Percentiles rank a stretch among this genome's conserved stretches.
Evolutionary conservation across 2,329 filamentous ascomycete species (phyloP).

Genomic region (Lecanosticta acicola): DNA sequence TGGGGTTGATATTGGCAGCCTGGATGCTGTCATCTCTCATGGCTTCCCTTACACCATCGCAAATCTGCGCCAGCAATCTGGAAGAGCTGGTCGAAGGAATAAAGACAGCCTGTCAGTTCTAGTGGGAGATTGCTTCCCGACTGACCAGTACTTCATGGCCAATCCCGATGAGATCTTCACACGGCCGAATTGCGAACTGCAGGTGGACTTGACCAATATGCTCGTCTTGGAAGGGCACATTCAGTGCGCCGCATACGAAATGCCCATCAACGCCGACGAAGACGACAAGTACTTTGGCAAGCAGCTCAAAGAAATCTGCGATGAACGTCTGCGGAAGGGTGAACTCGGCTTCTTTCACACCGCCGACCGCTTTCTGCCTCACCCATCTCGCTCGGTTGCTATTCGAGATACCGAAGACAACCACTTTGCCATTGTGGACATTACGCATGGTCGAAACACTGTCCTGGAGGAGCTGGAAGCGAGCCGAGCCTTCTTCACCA

Average conservation of each 20-base stretch:
- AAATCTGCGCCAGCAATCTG: slow-evolving; percentile 90
- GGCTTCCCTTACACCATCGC: slow-evolving; percentile 95
- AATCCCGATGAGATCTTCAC: slow-evolving; percentile 93
- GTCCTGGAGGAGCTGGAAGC: slow-evolving; percentile 95
- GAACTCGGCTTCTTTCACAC: slow-evolving; percentile 81
- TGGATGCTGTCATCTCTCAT: slow-evolving; percentile 90
- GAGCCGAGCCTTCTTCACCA: slow-evolving; percentile 86
- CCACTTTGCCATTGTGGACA: slow-evolving; percentile 91
- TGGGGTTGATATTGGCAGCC: slow-evolving; percentile 87
- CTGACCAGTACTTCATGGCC: slow-evolving; percentile 95
- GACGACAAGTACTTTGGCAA: slow-evolving; percentile 75
- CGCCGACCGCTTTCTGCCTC: slow-evolving; percentile 78
- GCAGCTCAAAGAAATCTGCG: slow-evolving; percentile 64
- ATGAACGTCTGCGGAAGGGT: slow-evolving; percentile 68
- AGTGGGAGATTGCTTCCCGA: slow-evolving; percentile 81
- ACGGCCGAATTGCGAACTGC: slow-evolving; percentile 79
- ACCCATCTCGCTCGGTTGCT: slow-evolving; percentile 74
- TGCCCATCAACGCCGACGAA: slow-evolving; percentile 75
- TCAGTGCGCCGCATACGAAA: slow-evolving; percentile 91
- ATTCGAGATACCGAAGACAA: slow-evolving; percentile 86
- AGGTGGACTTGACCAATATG: slow-evolving; percentile 88
- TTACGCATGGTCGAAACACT: slow-evolving; percentile 71
- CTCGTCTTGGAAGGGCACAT: slow-evolving; percentile 88
- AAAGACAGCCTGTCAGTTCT: slow-evolving; percentile 88
- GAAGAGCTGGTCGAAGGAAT: slow-evolving; percentile 83